Conservation (phyloP, 768 basidiomycete genomes). For the Nidularia sp. region DNA sequence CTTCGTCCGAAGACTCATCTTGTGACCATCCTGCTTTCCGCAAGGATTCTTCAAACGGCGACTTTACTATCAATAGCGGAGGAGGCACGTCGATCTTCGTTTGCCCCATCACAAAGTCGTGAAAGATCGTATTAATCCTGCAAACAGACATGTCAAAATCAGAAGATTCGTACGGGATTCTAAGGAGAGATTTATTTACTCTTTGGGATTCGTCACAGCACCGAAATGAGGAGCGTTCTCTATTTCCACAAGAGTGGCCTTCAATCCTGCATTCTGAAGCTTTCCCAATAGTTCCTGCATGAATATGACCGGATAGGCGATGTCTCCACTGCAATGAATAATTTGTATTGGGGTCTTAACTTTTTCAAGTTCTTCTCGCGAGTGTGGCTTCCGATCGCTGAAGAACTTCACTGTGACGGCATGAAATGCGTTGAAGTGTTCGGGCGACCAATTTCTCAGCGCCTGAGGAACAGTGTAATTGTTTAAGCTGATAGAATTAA, state of each 20-base stretch:
- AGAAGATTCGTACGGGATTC: not conserved
- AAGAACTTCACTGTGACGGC: conserved; percentile 28
- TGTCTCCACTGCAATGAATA: conserved; percentile 27
- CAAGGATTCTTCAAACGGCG: conserved; percentile 23
- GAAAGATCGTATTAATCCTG: conserved; percentile 23
- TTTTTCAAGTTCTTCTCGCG: conserved; percentile 14
- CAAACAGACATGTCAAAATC: not conserved
- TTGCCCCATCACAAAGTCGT: conserved; percentile 23
- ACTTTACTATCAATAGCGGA: conserved; percentile 13
- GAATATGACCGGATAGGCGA: conserved; percentile 26
- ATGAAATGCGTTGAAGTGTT: conserved; percentile 23
- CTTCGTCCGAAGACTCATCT: conserved; percentile 18
- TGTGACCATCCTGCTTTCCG: conserved; percentile 15
- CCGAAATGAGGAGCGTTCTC: conserved; percentile 32
- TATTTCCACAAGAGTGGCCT: conserved; percentile 18
- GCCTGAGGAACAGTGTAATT: conserved; percentile 15
- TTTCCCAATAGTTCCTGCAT: conserved; percentile 17
- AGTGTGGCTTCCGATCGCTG: conserved; percentile 15
- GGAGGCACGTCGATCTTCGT: conserved; percentile 15
- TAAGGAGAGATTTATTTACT: conserved; percentile 13
- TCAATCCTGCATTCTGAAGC: conserved; percentile 19
- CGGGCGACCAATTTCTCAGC: conserved; percentile 16
- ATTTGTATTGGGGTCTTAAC: conserved; percentile 25
- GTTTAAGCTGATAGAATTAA: conserved; percentile 12
- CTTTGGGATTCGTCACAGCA: conserved; percentile 23